Conservation (phyloP, 1,139 yeast genomes). For the Pichia sp. region DNA sequence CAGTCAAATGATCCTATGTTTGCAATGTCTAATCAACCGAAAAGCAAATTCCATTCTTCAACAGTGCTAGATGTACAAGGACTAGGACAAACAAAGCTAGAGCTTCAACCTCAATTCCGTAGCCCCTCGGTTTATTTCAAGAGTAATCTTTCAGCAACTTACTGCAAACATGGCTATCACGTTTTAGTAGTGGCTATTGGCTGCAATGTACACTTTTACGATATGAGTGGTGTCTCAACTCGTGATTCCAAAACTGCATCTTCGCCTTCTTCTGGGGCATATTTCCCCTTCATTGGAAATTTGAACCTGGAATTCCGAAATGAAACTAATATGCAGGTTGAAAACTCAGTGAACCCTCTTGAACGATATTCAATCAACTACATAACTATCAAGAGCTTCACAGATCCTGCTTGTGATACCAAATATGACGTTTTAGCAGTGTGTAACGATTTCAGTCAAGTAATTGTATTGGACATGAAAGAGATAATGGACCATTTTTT, state of each 20-base stretch:
- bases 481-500: slow-evolving; percentile 24
- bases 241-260: not conserved
- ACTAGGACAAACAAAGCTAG: slow-evolving; percentile 30
- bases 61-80: not conserved
- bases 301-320: slow-evolving; percentile 35
- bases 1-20: slow-evolving; percentile 27
- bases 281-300: not conserved
- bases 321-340: slow-evolving; percentile 39
- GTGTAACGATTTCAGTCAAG: slow-evolving; percentile 56
- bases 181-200: slow-evolving; percentile 22
- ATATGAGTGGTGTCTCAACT: slow-evolving; percentile 4
- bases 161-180: slow-evolving; percentile 35
- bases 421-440: slow-evolving; percentile 38
- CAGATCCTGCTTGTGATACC: not conserved
- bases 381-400: slow-evolving; percentile 33
- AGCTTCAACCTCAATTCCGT: slow-evolving; percentile 23
- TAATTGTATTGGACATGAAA: slow-evolving; percentile 42
- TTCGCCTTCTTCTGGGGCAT: not conserved
- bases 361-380: slow-evolving; percentile 52
- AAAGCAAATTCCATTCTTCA: slow-evolving; percentile 29
- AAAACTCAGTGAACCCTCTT: slow-evolving; percentile 40
- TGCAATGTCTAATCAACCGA: slow-evolving; percentile 35
- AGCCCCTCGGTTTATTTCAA: not conserved
- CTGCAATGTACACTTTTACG: slow-evolving; percentile 20
- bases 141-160: slow-evolving; percentile 23